Evolutionary conservation across 495 filamentous ascomycete genomes (phyloP), one percentile per base, ranked within the genome.

Genomic region (Daldinia bambusicola): DNA sequence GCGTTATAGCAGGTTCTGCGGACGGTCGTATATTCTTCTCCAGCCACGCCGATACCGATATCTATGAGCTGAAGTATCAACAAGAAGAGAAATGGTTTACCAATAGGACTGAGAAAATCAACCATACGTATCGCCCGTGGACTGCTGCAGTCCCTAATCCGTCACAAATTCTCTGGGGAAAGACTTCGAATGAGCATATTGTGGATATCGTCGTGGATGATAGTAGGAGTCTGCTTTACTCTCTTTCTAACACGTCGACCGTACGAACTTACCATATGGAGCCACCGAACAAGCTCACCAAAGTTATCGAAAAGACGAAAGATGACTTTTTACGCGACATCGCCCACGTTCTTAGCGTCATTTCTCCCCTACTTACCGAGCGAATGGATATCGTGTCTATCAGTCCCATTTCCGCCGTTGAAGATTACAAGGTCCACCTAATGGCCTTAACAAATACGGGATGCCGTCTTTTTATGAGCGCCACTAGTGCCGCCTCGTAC

Each of bases 71-170:
- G 34, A 91, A 90, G 53, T 99, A 99, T 80, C 94, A 98, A 78
- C 91, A 96, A 77, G 93, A 98, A 78, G 95, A 98, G 77, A 90
- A 89, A 71, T 99, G 96, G 96, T 99, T 98, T 76, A 85, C 90
- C 52, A 91, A 88, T 71, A 86, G 90, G 63, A 94, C 91, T 75
- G 86, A 86, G 12, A 96, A 92, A 75, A 84, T 96, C 45, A 95
- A 94, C 76, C 96, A 97, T 74, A 93, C 93, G 1, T 88, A 86
- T 61, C 90, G 89, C n/a, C 87, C 92, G 6, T 87, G 94, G 73
- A 83, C 87, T 20, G 85, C 91, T 26, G 88, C 95, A 60, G 81
- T 90, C 7, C 92, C 93, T 16, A 83, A 85, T 31, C 70, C 84
- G 2, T 40, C 73, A 6, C 67, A 76, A 7, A 72, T 70, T 2